Percentiles rank a stretch among this genome's conserved stretches.
Evolutionary conservation across 176 grass and related monocot genomes (phyloP).

Genomic region (Otatea glauca): DNA sequence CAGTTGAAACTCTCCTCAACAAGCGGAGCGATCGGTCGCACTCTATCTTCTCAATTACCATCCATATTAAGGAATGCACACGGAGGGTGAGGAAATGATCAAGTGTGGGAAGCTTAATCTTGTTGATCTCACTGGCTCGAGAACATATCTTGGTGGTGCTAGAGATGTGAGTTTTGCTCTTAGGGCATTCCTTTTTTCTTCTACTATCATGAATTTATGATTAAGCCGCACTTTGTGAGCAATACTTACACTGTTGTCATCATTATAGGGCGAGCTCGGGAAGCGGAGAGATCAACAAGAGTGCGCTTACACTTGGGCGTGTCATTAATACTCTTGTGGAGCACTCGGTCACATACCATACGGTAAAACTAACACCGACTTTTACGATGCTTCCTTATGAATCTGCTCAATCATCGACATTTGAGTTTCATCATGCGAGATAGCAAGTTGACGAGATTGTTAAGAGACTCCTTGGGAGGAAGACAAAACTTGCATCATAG

Average conservation of each 20-base stretch:
- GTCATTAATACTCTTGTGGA: constrained; percentile 94
- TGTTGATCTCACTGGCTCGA: constrained; percentile 90
- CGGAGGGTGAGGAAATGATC: constrained; percentile 87
- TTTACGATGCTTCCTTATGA: constrained; percentile 13
- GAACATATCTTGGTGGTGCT: constrained; percentile 41
- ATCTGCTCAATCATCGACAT: constrained; percentile 32
- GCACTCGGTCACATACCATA: constrained; percentile 95
- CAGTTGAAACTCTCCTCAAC: too few species aligned
- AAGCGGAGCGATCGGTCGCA: too few species aligned
- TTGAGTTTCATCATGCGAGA: constrained; percentile 54
- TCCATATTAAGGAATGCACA: constrained; percentile 87
- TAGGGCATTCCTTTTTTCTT: too few species aligned
- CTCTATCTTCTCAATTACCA: constrained; percentile 78
- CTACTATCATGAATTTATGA: background rate
- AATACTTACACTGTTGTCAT: too few species aligned
- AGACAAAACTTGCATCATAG: constrained; percentile 96
- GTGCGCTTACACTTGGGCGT: constrained; percentile 85
- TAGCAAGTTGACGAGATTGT: constrained; percentile 90
- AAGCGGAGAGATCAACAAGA: constrained; percentile 98
- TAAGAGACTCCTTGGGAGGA: constrained; percentile 89
- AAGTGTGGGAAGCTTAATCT: constrained; percentile 94
- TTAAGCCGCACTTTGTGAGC: background rate
- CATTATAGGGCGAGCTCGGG: constrained; percentile 68
- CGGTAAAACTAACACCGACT: constrained; percentile 41
- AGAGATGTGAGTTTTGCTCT: background rate